Percentiles rank a stretch among this genome's conserved stretches.
These are phyloP conservation scores for Neophaeococcomyces mojaviensis DNA, from an alignment of 2,329 filamentous ascomycete genomes.

Conservation along the genomic window DNA sequence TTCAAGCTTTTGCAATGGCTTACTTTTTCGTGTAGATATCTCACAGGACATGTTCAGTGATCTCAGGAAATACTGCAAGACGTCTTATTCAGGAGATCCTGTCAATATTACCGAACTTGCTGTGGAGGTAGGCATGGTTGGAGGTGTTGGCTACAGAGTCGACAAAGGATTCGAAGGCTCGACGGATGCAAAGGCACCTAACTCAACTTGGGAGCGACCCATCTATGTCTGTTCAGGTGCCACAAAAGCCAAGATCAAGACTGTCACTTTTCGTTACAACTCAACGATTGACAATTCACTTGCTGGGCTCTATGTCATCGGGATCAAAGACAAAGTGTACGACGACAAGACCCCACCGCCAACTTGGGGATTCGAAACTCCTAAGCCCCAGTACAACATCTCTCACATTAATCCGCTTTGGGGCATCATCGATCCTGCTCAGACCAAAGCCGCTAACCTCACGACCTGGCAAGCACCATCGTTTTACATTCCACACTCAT, in stretches of 20 bases:
- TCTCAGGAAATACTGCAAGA: conserved; percentile 26
- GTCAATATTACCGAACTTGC: conserved; percentile 39
- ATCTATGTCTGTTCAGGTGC: conserved; percentile 40
- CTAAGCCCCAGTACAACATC: conserved; percentile 16
- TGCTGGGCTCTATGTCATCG: conserved; percentile 26
- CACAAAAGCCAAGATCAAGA: conserved; percentile 39
- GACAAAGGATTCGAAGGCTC: conserved; percentile 31
- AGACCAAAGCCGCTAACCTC: conserved; percentile 26
- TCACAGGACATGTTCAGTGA: conserved; percentile 22
- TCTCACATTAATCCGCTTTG: conserved; percentile 29
- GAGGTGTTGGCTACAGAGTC: conserved; percentile 31
- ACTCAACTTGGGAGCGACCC: conserved; percentile 36
- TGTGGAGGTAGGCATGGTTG: conserved; percentile 34
- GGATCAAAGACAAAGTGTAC: conserved; percentile 34
- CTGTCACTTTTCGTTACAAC: conserved; percentile 38
- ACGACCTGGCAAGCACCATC: conserved; percentile 25
- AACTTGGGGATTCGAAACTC: conserved; percentile 34
- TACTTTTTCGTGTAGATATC: conserved; percentile 20
- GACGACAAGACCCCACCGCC: conserved; percentile 24
- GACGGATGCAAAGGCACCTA: conserved; percentile 33
- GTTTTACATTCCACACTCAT: conserved; percentile 18
- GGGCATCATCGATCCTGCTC: conserved; percentile 31
- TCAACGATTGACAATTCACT: conserved; percentile 12
- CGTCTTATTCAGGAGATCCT: conserved; percentile 24
- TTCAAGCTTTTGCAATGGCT: too few relatives aligned